phyloP scores from a whole-genome alignment of 768 basidiomycete genomes.

The Pleurotus ostreatus region DNA sequence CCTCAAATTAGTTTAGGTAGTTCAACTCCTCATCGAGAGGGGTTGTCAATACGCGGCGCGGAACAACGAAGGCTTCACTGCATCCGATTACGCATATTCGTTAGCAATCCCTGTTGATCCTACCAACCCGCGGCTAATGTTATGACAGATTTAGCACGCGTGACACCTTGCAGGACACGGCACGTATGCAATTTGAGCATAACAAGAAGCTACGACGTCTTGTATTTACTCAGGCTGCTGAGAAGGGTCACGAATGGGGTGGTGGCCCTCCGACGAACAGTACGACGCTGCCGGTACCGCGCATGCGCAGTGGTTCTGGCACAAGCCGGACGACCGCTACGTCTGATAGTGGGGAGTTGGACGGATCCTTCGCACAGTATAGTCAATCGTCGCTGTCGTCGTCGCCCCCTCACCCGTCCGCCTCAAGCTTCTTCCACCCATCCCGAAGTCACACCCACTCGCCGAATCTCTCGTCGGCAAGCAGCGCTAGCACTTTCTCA shows the following conservation, averaged over 20 bases:
- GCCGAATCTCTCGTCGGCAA: conserved; percentile 26
- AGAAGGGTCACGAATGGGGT: conserved; percentile 61
- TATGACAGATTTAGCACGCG: conserved; percentile 59
- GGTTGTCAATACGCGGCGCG: conserved; percentile 80
- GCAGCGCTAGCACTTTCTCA: conserved; percentile 26
- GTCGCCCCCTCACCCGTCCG: conserved; percentile 53
- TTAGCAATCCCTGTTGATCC: conserved; percentile 27
- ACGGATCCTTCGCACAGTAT: conserved; percentile 37
- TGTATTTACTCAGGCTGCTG: conserved; percentile 71
- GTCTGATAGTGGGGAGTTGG: conserved; percentile 68
- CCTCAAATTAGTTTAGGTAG: conserved; percentile 42
- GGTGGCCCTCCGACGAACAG: conserved; percentile 27
- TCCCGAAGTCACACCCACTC: conserved; percentile 21
- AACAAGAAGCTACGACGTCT: conserved; percentile 74
- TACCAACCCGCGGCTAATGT: conserved; percentile 1
- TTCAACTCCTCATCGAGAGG: conserved; percentile 83
- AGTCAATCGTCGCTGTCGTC: conserved; percentile 59
- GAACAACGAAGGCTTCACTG: conserved; percentile 90
- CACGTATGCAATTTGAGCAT: conserved; percentile 70
- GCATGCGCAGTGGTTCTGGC: conserved; percentile 79
- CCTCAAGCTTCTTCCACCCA: conserved; percentile 36
- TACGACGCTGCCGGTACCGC: conserved; percentile 28
- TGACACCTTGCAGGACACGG: conserved; percentile 79
- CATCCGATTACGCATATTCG: conserved; percentile 92
- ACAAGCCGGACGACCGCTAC: conserved; percentile 75